phyloP scores from a whole-genome alignment of 2,329 filamentous ascomycete genomes.

The Arthrinium phaeospermum region DNA sequence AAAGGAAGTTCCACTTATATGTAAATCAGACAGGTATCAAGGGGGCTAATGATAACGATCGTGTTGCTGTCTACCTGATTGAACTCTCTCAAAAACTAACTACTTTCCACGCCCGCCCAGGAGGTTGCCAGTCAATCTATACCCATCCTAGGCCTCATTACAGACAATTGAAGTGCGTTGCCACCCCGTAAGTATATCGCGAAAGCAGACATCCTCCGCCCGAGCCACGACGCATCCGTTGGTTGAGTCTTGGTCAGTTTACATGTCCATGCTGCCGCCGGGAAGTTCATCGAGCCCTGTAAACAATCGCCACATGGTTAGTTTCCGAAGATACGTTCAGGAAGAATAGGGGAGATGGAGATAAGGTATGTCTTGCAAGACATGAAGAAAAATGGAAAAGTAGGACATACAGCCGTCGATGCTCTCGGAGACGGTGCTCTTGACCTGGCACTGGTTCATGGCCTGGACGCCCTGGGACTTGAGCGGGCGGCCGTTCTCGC shows the following conservation, averaged over 20 bases:
- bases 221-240: accelerated
- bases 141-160: background rate
- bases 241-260: no score
- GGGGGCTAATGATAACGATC: background rate
- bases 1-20: no score
- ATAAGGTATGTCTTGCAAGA: no score
- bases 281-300: background rate
- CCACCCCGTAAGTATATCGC: background rate
- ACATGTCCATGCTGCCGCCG: background rate
- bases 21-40: background rate
- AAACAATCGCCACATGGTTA: background rate
- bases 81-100: background rate
- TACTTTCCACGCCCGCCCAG: background rate
- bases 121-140: background rate
- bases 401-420: constrained; percentile 34
- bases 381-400: background rate
- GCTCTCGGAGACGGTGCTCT: constrained; percentile 32
- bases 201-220: background rate
- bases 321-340: accelerated
- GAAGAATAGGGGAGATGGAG: no score
- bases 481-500: constrained; percentile 37
- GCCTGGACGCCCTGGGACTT: constrained; percentile 33
- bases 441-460: constrained; percentile 36
- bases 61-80: constrained; percentile 3
- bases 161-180: background rate